Evolutionary conservation across 2,329 filamentous ascomycete species (phyloP), one percentile per base, ranked within the genome.

Genomic region (Esteya vermicola): DNA sequence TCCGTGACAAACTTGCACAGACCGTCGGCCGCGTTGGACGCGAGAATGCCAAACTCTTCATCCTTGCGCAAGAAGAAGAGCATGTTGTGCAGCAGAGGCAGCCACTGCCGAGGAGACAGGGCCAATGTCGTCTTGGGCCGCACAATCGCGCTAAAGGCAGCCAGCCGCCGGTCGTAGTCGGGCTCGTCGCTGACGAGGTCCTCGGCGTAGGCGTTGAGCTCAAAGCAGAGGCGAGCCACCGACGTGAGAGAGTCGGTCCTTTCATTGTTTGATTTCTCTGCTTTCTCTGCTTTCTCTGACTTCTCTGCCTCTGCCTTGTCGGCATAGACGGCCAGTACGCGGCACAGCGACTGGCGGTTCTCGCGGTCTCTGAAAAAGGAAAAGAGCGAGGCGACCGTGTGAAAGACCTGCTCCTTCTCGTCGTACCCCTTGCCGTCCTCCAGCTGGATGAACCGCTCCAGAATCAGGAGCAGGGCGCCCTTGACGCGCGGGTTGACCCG

Each of bases 81-180:
- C 63, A 93, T 73, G 53, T 96, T 98, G 60, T 88, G 82, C 10
- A 96, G 62, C 18, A 98, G 60, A 6, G 91, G 88, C 39, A 79
- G 71, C 89, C 91, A 98, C 57, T 94, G 83, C 43, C 72, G 71
- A 1, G 77, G 61, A 1, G 72, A 78, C 45, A 88, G 75, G 0
- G 20, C 55, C 55, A 26, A 4, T 8, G 30, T 14, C 28, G 74
- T 75, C n/a, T 71, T 63, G 3, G 72, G 62, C 31, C 73, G 70
- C 27, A 80, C 82, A 46, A 96, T 78, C 8, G 62, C 56, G 43
- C 70, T 78, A 60, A 91, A 96, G 4, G 85, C 86, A 35, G 68
- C 62, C 6, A 93, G 69, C 14, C 91, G 79, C 42, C 73, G 75
- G 48, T 93, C 83, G 53, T 93, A 95, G 58, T 96, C 83, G 2